Conservation (phyloP, 2,329 filamentous ascomycete species). For the Penicillium decumbens region DNA sequence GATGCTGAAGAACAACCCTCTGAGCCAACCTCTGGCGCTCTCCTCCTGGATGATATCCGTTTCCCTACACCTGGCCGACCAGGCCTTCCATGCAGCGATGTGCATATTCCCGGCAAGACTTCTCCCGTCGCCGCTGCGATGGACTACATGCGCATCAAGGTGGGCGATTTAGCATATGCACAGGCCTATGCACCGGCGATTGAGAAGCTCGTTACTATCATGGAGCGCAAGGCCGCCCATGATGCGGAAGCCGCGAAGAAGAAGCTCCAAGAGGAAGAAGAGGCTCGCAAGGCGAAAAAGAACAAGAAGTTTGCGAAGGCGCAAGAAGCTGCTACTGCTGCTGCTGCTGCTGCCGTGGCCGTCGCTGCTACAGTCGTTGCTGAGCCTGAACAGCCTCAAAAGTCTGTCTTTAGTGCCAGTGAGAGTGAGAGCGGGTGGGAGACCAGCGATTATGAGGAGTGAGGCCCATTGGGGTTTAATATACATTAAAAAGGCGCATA, state of each 20-base stretch:
- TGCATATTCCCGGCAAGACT: constrained; percentile 4
- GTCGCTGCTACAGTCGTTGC: constrained; percentile 5
- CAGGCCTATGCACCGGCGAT: constrained; percentile 56
- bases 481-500: not conserved
- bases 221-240: constrained; percentile 32
- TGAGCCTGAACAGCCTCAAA: constrained; percentile 5
- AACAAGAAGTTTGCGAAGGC: constrained; percentile 24
- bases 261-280: constrained; percentile 21
- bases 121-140: constrained; percentile 58
- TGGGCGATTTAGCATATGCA: constrained; percentile 55
- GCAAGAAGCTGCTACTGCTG: constrained; percentile 7
- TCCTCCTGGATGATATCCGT: constrained; percentile 16
- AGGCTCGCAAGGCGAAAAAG: constrained; percentile 20
- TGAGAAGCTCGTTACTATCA: constrained; percentile 48
- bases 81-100: constrained; percentile 22
- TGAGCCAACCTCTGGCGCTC: not conserved
- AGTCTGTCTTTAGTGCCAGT: constrained; percentile 33
- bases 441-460: constrained; percentile 24
- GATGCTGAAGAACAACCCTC: constrained; percentile 19
- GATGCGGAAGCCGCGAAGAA: constrained; percentile 25
- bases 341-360: constrained; percentile 2
- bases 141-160: constrained; percentile 60
- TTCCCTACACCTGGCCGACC: constrained; percentile 2
- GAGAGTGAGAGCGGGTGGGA: constrained; percentile 38
- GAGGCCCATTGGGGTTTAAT: not conserved